These are phyloP conservation scores for Cairneyella variabilis DNA, from an alignment of 495 filamentous ascomycete species.

Conservation along the genomic window DNA sequence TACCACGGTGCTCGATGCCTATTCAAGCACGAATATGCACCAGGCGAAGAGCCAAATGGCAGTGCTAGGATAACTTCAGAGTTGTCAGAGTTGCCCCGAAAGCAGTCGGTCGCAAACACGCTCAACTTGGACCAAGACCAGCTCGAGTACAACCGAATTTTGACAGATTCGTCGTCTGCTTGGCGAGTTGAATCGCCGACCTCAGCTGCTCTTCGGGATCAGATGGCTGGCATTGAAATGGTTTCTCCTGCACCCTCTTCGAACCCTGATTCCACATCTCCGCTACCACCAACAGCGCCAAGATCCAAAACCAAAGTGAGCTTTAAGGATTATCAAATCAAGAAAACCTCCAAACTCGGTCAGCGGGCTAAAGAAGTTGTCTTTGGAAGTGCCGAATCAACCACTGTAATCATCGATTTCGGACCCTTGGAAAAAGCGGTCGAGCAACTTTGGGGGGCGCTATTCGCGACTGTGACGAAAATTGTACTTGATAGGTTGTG, in stretches of 20 bases:
- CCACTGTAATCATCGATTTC: constrained; percentile 14
- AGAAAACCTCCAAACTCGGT: background rate
- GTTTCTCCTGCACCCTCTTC: no score
- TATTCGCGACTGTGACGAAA: background rate
- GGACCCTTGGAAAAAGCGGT: background rate
- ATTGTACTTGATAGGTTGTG: constrained; percentile 19
- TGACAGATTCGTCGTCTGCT: no score
- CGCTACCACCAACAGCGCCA: no score
- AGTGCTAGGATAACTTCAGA: no score
- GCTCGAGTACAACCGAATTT: no score
- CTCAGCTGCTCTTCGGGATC: no score
- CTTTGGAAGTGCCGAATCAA: constrained; percentile 12
- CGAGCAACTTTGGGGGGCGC: constrained; percentile 6
- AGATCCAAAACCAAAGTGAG: constrained; percentile 12
- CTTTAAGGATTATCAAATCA: constrained; percentile 9
- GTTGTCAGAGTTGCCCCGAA: no score
- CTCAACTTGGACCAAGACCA: no score
- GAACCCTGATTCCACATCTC: no score
- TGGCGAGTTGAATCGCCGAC: no score
- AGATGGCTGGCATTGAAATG: no score
- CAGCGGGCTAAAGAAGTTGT: constrained; percentile 10
- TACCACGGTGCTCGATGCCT: background rate
- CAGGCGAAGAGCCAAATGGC: background rate
- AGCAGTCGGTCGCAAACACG: no score
- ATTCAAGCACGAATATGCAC: background rate